Conservation (phyloP, 176 grass and related monocot species). For the Oryza punctata region DNA sequence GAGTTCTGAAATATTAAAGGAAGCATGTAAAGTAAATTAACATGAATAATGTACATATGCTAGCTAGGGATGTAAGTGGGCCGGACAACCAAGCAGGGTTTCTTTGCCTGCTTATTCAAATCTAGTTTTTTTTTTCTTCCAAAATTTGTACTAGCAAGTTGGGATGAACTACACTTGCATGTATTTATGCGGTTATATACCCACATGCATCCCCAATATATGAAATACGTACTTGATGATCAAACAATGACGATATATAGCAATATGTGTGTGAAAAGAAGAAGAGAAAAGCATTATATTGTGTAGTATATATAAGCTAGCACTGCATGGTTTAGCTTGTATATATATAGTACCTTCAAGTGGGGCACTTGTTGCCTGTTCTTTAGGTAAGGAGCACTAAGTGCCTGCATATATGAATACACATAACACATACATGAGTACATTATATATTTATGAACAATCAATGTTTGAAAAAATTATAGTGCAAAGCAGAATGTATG, state of each 20-base stretch:
- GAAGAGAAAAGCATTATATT: not conserved
- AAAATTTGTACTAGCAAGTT: no score
- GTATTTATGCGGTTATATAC: no score
- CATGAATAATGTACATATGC: not conserved
- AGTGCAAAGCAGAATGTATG: not conserved
- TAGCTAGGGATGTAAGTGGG: no score
- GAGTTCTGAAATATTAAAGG: not conserved
- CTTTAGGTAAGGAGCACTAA: slow-evolving; percentile 84
- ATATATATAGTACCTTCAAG: slow-evolving; percentile 49
- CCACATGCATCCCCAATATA: no score
- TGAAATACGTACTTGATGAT: not conserved
- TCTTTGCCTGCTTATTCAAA: no score
- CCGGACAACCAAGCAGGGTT: no score
- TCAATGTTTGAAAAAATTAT: not conserved
- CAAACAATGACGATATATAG: not conserved
- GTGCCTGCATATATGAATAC: slow-evolving; percentile 43
- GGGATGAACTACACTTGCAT: no score
- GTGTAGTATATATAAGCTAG: not conserved
- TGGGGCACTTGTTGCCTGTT: slow-evolving; percentile 65
- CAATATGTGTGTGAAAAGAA: not conserved
- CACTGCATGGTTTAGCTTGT: not conserved
- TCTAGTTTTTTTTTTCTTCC: no score
- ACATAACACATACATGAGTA: not conserved
- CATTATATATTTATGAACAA: not conserved
- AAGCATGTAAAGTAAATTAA: no score